Evolutionary conservation across 257 asterid genomes (phyloP), one percentile per base, ranked within the genome.

Genomic region (Schizonepeta tenuifolia): DNA sequence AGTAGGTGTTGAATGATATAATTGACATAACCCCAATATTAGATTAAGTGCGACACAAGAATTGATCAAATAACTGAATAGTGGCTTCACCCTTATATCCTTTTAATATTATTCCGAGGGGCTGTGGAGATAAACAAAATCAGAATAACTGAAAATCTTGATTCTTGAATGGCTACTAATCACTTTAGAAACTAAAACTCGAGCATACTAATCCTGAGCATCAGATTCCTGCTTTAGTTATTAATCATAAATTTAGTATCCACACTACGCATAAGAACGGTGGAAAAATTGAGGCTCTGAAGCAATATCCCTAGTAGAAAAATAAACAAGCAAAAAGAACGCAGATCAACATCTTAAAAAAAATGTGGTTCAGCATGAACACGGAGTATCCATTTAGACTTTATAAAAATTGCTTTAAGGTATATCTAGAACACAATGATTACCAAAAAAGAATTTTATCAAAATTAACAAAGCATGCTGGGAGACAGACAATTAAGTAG

Each of bases 201-300:
- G 8, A 72, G 28, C 70, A 72, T 22, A 50, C 51, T 46, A 49
- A 17, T 46, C 2, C 2, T 5, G 55, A 71, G 62, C 62, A 51
- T 55, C 55, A 22, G 6, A 46, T 49, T 15, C 24, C 26, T 22
- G 14, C 10, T 9, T 55, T 47, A 64, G 41, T 73, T 63, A n/a
- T 17, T 24, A 24, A 24, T 24, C n/a, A n/a, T 24, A 24, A 24
- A 24, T 53, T 38, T 71, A 31, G 51, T 21, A 50, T 49, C 64
- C 56, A 51, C 31, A 72, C 47, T 41, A 20, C 35, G 50, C 50
- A 44, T 44, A 17, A 44, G 50, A 44, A 13, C 6, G 14, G 17
- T 11, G 5, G 17, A 44, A 44, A 44, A 12, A 31, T 0, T 31
- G 36, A 31, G 36, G 26, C 26, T 24, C 26, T n/a, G 26, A 24